Evolutionary conservation across 495 filamentous ascomycete genomes (phyloP).

Genomic region (Ramalina intermedia): DNA sequence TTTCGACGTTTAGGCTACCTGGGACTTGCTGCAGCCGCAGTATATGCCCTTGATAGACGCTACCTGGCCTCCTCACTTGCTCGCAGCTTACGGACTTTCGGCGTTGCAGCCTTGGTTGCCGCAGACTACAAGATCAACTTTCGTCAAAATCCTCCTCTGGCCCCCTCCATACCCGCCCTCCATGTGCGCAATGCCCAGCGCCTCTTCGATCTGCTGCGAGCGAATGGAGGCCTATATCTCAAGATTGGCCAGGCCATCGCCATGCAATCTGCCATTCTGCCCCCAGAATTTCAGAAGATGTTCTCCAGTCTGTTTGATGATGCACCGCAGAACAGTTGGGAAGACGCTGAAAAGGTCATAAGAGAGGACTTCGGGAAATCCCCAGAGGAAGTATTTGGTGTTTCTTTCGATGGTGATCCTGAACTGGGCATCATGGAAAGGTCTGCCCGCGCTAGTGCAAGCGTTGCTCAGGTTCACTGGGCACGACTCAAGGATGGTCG

Average conservation of each 20-base stretch:
- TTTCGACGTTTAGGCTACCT: constrained; percentile 54
- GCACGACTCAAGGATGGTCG: constrained; percentile 68
- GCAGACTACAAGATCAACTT: constrained; percentile 97
- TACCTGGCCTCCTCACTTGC: constrained; percentile 65
- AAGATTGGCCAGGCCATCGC: constrained; percentile 98
- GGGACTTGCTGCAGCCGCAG: constrained; percentile 39
- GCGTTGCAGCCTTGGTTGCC: constrained; percentile 64
- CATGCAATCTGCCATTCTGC: constrained; percentile 90
- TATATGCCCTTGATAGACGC: constrained; percentile 54
- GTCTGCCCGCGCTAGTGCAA: constrained; percentile 72
- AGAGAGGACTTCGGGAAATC: constrained; percentile 73
- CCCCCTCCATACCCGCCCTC: constrained; percentile 50
- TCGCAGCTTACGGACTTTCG: constrained; percentile 71
- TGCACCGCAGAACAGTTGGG: constrained; percentile 87
- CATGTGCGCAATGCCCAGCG: constrained; percentile 74
- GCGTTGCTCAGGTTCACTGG: constrained; percentile 95
- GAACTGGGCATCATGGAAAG: constrained; percentile 76
- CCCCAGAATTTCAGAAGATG: constrained; percentile 89
- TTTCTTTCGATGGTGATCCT: constrained; percentile 55
- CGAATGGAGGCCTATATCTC: constrained; percentile 86
- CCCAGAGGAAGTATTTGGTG: constrained; percentile 77
- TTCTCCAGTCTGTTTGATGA: constrained; percentile 96
- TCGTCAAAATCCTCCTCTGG: constrained; percentile 54
- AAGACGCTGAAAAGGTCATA: constrained; percentile 74
- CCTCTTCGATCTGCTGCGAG: constrained; percentile 59